A percentile compares a stretch with the other conserved stretches of the same genome.
These are phyloP conservation scores for Tardiomyces depauwii DNA, from an alignment of 1,139 yeast genomes.

Conservation along the genomic window DNA sequence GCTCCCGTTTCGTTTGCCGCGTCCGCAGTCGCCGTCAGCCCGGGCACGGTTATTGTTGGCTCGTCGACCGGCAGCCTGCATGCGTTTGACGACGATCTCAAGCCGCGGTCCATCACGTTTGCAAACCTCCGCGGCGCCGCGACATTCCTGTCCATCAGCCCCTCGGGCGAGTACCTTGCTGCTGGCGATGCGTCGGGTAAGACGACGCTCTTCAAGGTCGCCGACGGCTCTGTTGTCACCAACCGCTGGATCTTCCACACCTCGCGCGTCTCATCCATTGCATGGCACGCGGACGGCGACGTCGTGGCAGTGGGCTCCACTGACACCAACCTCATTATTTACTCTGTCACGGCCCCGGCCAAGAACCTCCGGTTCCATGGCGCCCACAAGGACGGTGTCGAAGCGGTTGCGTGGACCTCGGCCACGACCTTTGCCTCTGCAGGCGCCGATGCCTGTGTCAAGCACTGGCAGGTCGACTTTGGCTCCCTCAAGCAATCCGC, in stretches of 20 bases:
- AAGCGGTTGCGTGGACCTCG: constrained; percentile 57
- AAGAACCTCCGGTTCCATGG: constrained; percentile 62
- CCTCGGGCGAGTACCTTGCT: constrained; percentile 57
- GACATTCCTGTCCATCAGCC: constrained; percentile 56
- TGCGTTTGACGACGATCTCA: constrained; percentile 6
- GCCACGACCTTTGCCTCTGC: constrained; percentile 44
- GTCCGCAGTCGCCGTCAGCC: constrained; percentile 6
- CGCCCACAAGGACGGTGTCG: constrained; percentile 86
- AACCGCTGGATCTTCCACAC: constrained; percentile 96
- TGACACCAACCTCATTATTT: constrained; percentile 71
- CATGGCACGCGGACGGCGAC: constrained; percentile 70
- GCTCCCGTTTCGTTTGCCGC: background rate
- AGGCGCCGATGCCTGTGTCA: constrained; percentile 77
- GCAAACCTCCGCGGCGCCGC: constrained; percentile 53
- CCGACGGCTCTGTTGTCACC: constrained; percentile 51
- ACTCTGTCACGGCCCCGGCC: constrained; percentile 68
- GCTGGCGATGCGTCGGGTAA: constrained; percentile 86
- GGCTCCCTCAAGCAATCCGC: background rate
- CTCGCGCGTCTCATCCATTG: constrained; percentile 61
- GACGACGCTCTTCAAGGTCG: constrained; percentile 52
- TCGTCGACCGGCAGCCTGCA: constrained; percentile 20
- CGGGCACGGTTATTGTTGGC: constrained; percentile 25
- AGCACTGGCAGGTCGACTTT: constrained; percentile 45
- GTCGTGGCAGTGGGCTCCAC: constrained; percentile 69
- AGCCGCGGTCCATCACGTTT: constrained; percentile 13